These are phyloP conservation scores for Orobanche coerulescens DNA, from an alignment of 257 asterid genomes.

Conservation along the genomic window DNA sequence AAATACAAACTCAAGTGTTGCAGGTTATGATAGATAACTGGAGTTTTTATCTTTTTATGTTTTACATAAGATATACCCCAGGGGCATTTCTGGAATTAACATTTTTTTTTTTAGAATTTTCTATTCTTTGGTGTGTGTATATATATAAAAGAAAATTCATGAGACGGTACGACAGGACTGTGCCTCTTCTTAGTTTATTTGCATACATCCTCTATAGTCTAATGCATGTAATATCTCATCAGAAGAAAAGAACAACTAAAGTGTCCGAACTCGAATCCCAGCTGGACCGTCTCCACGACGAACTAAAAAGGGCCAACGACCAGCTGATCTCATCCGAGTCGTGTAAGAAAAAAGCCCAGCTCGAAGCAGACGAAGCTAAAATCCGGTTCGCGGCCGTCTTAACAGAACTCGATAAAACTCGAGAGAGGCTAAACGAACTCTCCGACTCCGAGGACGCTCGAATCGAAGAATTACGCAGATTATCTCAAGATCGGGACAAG, in stretches of 20 bases:
- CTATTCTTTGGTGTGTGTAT: too few relatives aligned
- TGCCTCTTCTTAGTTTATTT: too few relatives aligned
- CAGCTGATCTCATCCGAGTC: constrained; percentile 68
- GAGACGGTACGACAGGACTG: too few relatives aligned
- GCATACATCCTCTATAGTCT: too few relatives aligned
- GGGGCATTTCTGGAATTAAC: too few relatives aligned
- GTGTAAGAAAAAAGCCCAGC: constrained; percentile 52
- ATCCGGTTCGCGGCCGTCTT: constrained; percentile 51
- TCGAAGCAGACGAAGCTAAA: constrained; percentile 66
- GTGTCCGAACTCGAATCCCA: constrained; percentile 60
- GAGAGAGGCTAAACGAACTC: constrained; percentile 56
- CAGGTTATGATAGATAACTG: too few relatives aligned
- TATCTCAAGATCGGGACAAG: constrained; percentile 78
- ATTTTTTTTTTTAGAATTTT: too few relatives aligned
- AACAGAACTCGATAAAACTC: constrained; percentile 53
- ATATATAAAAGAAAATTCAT: too few relatives aligned
- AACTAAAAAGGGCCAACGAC: constrained; percentile 61
- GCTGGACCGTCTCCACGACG: constrained; percentile 64
- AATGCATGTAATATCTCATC: constrained; percentile 20
- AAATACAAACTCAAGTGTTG: too few relatives aligned
- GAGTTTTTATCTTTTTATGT: too few relatives aligned
- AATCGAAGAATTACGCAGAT: constrained; percentile 62
- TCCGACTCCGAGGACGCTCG: constrained; percentile 74
- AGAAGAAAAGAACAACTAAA: constrained; percentile 55
- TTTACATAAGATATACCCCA: too few relatives aligned